Evolutionary conservation across 2,329 filamentous ascomycete genomes (phyloP).

Genomic region (Fusarium proliferatum): DNA sequence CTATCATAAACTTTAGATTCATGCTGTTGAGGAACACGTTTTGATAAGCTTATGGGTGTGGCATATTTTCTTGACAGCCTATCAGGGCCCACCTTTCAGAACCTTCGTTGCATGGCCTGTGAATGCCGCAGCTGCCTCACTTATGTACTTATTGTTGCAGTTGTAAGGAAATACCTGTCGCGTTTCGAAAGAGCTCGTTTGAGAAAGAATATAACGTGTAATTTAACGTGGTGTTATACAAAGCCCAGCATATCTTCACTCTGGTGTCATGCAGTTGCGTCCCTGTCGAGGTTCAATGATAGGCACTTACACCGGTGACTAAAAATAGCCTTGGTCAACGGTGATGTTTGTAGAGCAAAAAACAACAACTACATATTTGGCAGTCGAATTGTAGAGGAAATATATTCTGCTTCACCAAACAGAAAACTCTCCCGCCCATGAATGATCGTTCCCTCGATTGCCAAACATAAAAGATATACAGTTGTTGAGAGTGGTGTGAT

Average conservation of each 20-base stretch:
- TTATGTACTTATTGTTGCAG: not conserved
- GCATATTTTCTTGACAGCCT: not conserved
- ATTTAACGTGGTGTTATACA: not conserved
- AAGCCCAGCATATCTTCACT: not conserved
- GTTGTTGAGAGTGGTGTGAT: not conserved
- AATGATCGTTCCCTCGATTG: not conserved
- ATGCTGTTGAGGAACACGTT: not conserved
- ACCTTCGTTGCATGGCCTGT: not conserved
- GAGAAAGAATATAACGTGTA: not conserved
- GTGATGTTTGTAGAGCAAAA: not conserved
- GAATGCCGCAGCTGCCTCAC: not conserved
- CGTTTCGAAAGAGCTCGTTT: accelerated
- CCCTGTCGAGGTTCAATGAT: not conserved
- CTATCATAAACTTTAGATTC: not conserved
- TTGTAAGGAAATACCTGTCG: not conserved
- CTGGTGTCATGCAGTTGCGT: not conserved
- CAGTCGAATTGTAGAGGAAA: not conserved
- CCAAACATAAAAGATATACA: not conserved
- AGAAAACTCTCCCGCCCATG: accelerated
- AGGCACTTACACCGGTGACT: not conserved
- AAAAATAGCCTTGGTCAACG: not conserved
- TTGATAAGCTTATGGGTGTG: not conserved
- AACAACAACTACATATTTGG: not conserved
- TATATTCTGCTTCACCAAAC: not conserved
- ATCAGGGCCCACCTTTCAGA: not conserved